Base-by-base conservation (phyloP, 1,139 yeast genomes). In the Candida glucosophila region DNA sequence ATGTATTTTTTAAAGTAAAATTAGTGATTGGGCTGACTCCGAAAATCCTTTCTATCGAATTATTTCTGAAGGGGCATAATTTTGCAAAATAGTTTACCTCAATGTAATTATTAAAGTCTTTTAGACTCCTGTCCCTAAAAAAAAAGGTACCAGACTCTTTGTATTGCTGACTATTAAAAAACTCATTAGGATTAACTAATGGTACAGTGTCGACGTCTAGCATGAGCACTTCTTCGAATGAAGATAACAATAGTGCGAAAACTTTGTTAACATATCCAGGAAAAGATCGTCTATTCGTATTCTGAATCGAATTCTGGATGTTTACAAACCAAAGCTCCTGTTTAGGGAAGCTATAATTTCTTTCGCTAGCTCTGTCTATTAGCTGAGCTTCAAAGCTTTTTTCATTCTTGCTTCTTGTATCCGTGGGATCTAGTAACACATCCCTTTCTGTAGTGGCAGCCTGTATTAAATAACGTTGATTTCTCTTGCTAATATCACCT, bases 191-290 rank as follows among this genome's bases (percentile, higher is more conserved):
- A 2, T 55, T 45, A 4, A 63, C 44, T 23, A 73, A 45, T 1
- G 77, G 77, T 6, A 72, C 66, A 0, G 73, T 52, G 37, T 73
- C 79, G 2, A 77, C 71, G 41, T 73, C 79, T 31, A 73, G 35
- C 32, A 73, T 44, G 3, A 73, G 39, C 20, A 66, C 55, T 30
- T 72, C 77, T 29, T 59, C 59, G 39, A 70, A 73, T 1, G 74
- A 55, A 23, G 55, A 60, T 40, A 67, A 70, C 12, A 67, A 32
- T 23, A 64, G 47, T 0, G 76, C 72, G 14, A 70, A 40, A 4
- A 71, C 33, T 37, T 71, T 71, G 49, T 63, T 69, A 23, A 63
- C 53, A 43, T 61, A 73, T 6, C 60, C 54, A 3, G 53, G 44
- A 30, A 66, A 67, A 23, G 45, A 44, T 23, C 37, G 41, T 27